phyloP scores from a whole-genome alignment of 1,284 basidiomycete species.

The Gymnopus androsaceus region DNA sequence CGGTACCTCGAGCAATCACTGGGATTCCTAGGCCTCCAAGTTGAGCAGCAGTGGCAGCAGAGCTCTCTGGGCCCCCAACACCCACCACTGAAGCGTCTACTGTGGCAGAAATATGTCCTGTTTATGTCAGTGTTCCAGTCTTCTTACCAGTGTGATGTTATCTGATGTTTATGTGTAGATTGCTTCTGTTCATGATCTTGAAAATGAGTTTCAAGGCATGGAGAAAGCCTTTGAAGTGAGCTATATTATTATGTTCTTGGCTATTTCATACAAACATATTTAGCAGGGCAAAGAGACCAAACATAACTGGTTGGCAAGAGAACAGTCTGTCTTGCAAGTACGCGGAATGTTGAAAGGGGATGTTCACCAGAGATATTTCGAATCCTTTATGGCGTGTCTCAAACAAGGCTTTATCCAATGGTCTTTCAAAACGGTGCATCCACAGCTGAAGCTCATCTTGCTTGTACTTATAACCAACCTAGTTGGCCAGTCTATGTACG shows the following conservation, averaged over 20 bases:
- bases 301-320: constrained; percentile 91
- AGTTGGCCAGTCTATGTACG: constrained; percentile 90
- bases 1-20: constrained; percentile 48
- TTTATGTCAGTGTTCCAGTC: constrained; percentile 59
- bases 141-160: background rate
- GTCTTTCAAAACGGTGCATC: constrained; percentile 81
- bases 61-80: constrained; percentile 41
- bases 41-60: constrained; percentile 51
- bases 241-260: constrained; percentile 3
- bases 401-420: constrained; percentile 81
- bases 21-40: constrained; percentile 55
- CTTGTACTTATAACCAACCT: constrained; percentile 10
- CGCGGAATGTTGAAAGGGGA: constrained; percentile 92
- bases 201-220: constrained; percentile 82
- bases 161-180: constrained; percentile 50
- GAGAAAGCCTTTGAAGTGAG: constrained; percentile 77
- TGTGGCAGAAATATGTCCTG: constrained; percentile 58
- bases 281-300: constrained; percentile 91
- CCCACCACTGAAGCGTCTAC: constrained; percentile 40
- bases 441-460: constrained; percentile 8
- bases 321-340: constrained; percentile 77
- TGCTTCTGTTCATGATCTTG: constrained; percentile 82
- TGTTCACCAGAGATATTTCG: constrained; percentile 71
- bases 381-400: constrained; percentile 74
- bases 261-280: background rate